These are phyloP conservation scores for Murraya paniculata DNA, from an alignment of 345 rosid species.

Conservation along the genomic window DNA sequence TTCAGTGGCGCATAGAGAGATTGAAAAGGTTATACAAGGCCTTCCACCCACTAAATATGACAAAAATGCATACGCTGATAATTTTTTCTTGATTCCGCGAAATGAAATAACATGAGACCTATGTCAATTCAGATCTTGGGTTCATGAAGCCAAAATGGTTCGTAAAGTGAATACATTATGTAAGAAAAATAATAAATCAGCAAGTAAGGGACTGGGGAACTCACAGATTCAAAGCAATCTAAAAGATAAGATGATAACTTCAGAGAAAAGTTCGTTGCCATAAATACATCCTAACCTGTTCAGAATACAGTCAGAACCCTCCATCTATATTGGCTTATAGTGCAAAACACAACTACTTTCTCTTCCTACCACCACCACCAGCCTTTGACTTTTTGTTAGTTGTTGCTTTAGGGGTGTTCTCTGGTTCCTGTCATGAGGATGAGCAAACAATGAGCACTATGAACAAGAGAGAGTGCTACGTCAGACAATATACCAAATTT, in stretches of 20 bases:
- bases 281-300: constrained; percentile 7
- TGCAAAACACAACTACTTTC: constrained; percentile 33
- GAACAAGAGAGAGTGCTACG: background rate
- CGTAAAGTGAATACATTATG: background rate
- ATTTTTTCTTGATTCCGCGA: background rate
- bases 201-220: background rate
- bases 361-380: constrained; percentile 69
- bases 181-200: background rate
- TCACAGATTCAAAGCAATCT: background rate
- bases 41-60: background rate
- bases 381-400: constrained; percentile 59
- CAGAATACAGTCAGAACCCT: background rate
- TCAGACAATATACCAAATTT: background rate
- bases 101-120: background rate
- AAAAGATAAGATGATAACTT: background rate
- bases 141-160: background rate
- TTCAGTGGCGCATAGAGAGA: background rate
- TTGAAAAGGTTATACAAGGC: background rate
- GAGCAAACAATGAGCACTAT: constrained; percentile 12
- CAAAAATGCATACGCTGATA: background rate
- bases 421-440: constrained; percentile 47
- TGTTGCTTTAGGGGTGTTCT: constrained; percentile 39
- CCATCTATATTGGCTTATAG: background rate
- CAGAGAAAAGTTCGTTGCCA: background rate
- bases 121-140: background rate